Conservation (phyloP, 2,329 filamentous ascomycete genomes). For the Microcyclospora tardicrescens region DNA sequence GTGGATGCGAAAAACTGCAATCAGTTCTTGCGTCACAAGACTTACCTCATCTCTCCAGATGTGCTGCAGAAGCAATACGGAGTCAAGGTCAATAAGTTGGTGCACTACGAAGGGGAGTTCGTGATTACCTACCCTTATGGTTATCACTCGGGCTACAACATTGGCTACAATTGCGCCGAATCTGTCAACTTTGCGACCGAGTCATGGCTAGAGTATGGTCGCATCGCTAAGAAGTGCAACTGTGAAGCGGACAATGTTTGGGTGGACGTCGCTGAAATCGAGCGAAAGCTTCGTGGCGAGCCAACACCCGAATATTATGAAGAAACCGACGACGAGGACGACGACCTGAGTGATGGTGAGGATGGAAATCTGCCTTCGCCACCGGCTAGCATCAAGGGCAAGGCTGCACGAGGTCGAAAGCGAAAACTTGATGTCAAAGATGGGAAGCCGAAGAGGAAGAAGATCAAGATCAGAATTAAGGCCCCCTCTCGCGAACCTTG, state of each 20-base stretch:
- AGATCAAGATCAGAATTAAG: slow-evolving; percentile 62
- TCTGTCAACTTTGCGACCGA: slow-evolving; percentile 97
- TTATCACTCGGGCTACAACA: slow-evolving; percentile 94
- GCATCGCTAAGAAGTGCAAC: slow-evolving; percentile 91
- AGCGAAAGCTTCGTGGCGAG: slow-evolving; percentile 84
- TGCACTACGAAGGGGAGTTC: slow-evolving; percentile 94
- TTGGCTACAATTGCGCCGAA: slow-evolving; percentile 97
- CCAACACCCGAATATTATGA: slow-evolving; percentile 67
- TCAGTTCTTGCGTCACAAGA: slow-evolving; percentile 95
- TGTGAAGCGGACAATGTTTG: slow-evolving; percentile 97
- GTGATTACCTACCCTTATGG: slow-evolving; percentile 98
- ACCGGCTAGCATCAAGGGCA: slow-evolving; percentile 59
- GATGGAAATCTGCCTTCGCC: slow-evolving; percentile 64
- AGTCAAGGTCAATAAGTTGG: slow-evolving; percentile 90
- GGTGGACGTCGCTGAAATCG: slow-evolving; percentile 93
- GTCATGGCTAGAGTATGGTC: slow-evolving; percentile 87
- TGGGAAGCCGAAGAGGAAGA: slow-evolving; percentile 54
- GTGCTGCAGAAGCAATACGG: slow-evolving; percentile 77
- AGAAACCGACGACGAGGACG: slow-evolving; percentile 58
- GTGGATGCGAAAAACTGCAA: slow-evolving; percentile 89
- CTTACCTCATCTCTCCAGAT: slow-evolving; percentile 86
- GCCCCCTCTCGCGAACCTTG: slow-evolving; percentile 65
- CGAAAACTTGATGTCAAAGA: slow-evolving; percentile 49
- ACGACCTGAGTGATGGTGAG: slow-evolving; percentile 36
- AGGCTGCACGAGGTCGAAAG: slow-evolving; percentile 49